These are phyloP conservation scores for Colletotrichum orchidophilum DNA, from an alignment of 2,329 filamentous ascomycete species.

Conservation along the genomic window DNA sequence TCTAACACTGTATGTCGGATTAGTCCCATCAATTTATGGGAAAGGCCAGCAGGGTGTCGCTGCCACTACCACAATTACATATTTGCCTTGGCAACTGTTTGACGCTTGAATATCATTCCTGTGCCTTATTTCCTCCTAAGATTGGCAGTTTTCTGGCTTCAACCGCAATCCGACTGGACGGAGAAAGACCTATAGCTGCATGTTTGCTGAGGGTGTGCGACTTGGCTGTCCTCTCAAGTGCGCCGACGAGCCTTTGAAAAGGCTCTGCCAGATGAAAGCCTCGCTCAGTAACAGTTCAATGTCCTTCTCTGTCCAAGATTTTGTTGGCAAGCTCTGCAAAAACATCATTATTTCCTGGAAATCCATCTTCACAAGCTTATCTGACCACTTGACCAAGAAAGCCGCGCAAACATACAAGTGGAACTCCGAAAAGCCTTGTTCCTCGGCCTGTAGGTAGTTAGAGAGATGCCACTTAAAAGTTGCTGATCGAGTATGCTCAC, in stretches of 20 bases:
- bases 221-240: conserved; percentile 73
- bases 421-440: conserved; percentile 98
- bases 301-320: conserved; percentile 96
- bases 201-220: conserved; percentile 49
- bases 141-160: not conserved
- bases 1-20: conserved; percentile 24
- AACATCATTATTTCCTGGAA: conserved; percentile 99
- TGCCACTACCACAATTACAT: not conserved
- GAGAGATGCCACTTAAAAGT: not conserved
- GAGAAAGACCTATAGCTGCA: conserved; percentile 45
- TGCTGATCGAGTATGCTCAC: conserved; percentile 59
- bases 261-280: conserved; percentile 97
- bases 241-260: conserved; percentile 94
- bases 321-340: conserved; percentile 90
- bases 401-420: conserved; percentile 98
- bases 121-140: not conserved
- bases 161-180: not conserved
- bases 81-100: not conserved
- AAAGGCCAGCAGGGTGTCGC: not conserved
- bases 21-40: conserved; percentile 9
- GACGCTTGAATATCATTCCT: not conserved
- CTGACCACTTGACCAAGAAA: conserved; percentile 98
- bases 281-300: conserved; percentile 95
- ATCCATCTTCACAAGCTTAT: conserved; percentile 95
- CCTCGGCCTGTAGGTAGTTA: conserved; percentile 76